These are phyloP conservation scores for Colletotrichum limetticola DNA, from an alignment of 2,329 filamentous ascomycete species.

Conservation along the genomic window DNA sequence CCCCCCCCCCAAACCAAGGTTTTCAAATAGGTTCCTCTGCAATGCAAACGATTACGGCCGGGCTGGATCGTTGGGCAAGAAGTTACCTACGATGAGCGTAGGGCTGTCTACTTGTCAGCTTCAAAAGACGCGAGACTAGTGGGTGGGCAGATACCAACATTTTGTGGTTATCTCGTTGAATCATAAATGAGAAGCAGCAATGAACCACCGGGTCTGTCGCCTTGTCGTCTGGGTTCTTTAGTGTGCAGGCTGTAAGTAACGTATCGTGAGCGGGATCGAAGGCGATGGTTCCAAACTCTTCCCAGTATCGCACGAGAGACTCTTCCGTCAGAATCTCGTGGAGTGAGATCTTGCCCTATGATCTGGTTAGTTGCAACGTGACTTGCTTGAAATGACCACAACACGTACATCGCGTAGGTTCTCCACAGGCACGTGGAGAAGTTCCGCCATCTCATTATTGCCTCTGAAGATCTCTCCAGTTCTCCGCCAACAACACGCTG, in stretches of 20 bases:
- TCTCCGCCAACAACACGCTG: slow-evolving; percentile 95
- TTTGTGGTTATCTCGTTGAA: slow-evolving; percentile 93
- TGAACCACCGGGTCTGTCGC: slow-evolving; percentile 80
- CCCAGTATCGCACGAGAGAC: slow-evolving; percentile 96
- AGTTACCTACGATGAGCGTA: slow-evolving; percentile 95
- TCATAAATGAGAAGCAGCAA: slow-evolving; percentile 98
- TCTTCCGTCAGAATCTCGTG: slow-evolving; percentile 97
- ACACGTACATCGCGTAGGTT: slow-evolving; percentile 84
- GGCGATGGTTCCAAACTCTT: slow-evolving; percentile 97
- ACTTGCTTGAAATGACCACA: neutral
- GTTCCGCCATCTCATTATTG: slow-evolving; percentile 98
- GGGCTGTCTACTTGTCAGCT: slow-evolving; percentile 69
- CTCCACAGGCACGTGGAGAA: slow-evolving; percentile 93
- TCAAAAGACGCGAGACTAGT: neutral
- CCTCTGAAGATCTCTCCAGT: slow-evolving; percentile 98
- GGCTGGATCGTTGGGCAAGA: slow-evolving; percentile 82
- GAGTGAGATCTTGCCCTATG: slow-evolving; percentile 88
- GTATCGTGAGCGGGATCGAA: slow-evolving; percentile 96
- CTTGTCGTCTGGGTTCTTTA: slow-evolving; percentile 82
- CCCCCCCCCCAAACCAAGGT: neutral
- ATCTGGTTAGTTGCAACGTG: slow-evolving; percentile 30
- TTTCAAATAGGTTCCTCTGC: slow-evolving; percentile 38
- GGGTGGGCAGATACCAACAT: slow-evolving; percentile 73
- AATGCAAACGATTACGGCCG: slow-evolving; percentile 48
- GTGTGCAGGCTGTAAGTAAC: slow-evolving; percentile 89